Conservation (phyloP, 495 filamentous ascomycete genomes). For the Aspergillus heteromorphus region DNA sequence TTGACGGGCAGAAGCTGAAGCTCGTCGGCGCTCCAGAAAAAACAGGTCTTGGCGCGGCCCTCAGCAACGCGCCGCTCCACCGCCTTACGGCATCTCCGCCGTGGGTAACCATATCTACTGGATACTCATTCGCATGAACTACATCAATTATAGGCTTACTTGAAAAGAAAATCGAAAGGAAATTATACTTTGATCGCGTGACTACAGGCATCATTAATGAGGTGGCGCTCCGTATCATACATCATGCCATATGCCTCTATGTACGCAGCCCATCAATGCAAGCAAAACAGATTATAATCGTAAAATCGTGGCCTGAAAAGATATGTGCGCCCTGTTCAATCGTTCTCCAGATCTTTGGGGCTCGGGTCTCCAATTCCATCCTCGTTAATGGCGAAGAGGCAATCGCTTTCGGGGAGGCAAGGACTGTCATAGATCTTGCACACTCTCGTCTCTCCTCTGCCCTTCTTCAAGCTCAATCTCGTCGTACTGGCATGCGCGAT, state of each 20-base stretch:
- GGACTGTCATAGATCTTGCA: constrained; percentile 99
- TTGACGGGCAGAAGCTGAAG: constrained; percentile 37
- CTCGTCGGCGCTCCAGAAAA: constrained; percentile 32
- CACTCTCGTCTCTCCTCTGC: constrained; percentile 87
- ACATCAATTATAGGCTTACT: background rate
- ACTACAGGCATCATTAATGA: too few species aligned
- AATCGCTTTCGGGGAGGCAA: constrained; percentile 93
- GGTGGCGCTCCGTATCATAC: too few species aligned
- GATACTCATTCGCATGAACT: background rate
- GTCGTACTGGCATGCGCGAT: constrained; percentile 97
- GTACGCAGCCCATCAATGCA: constrained; percentile 2
- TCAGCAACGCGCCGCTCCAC: constrained; percentile 10
- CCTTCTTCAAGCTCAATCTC: constrained; percentile 85
- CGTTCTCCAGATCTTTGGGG: constrained; percentile 91
- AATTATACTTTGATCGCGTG: too few species aligned
- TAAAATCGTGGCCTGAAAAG: constrained; percentile 1
- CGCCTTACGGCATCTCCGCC: constrained; percentile 6
- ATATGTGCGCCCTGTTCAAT: constrained; percentile 25
- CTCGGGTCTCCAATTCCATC: constrained; percentile 94
- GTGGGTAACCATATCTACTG: background rate
- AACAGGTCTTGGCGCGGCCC: constrained; percentile 40
- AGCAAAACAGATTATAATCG: constrained; percentile 17
- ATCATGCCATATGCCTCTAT: background rate
- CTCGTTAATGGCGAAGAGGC: constrained; percentile 93
- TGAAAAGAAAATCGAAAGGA: too few species aligned